phyloP scores from a whole-genome alignment of 1,139 yeast species.

The Geotrichum klebahnii region DNA sequence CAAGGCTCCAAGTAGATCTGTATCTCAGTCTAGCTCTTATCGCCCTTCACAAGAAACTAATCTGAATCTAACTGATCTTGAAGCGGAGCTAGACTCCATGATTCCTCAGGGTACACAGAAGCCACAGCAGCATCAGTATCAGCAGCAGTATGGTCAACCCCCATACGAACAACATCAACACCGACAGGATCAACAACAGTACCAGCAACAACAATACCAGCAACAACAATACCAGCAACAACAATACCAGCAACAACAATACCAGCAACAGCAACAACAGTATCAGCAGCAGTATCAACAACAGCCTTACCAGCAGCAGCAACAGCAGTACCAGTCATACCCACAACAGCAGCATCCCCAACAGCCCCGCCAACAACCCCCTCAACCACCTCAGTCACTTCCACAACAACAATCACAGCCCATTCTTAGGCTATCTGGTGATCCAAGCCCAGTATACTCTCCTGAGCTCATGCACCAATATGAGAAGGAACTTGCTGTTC shows the following conservation, averaged over 20 bases:
- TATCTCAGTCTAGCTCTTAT: not conserved
- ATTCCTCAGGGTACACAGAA: conserved; percentile 7
- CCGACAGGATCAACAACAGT: no score
- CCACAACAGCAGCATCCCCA: no score
- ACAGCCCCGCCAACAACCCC: not conserved
- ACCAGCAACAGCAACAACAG: conserved; percentile 2
- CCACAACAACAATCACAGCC: not conserved
- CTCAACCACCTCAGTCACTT: no score
- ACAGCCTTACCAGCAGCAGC: conserved; percentile 4
- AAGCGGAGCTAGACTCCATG: conserved; percentile 16
- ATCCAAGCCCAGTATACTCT: conserved; percentile 3
- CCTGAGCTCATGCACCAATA: conserved; percentile 14
- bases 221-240: not conserved
- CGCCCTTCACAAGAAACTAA: not conserved
- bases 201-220: not conserved
- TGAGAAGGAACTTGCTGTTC: conserved; percentile 10
- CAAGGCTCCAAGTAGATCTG: not conserved
- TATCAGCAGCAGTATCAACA: not conserved
- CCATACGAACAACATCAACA: no score
- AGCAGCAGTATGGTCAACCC: conserved; percentile 1
- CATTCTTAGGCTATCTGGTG: not conserved
- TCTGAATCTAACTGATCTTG: conserved; percentile 7
- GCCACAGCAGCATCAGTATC: no score
- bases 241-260: not conserved
- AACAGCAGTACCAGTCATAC: not conserved